These are phyloP conservation scores for Eucalyptus marginata DNA, from an alignment of 345 rosid species.

Conservation along the genomic window DNA sequence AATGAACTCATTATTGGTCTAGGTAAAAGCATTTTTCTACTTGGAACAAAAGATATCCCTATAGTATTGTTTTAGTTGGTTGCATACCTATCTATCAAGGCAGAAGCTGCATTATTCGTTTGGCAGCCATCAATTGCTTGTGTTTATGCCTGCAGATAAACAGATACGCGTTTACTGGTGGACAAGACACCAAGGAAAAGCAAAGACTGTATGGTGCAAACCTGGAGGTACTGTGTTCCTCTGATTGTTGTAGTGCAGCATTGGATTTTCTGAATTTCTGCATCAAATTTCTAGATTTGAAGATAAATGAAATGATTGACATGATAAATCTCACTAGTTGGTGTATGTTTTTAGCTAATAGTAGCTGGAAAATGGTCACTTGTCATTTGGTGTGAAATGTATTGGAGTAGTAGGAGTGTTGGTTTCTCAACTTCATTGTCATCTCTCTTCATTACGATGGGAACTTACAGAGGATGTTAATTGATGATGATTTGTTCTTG, in stretches of 20 bases:
- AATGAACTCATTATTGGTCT: neutral
- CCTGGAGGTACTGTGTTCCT: conserved; percentile 48
- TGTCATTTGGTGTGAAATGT: neutral
- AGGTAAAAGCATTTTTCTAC: accelerated
- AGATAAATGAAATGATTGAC: neutral
- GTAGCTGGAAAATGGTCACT: neutral
- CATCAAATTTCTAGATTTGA: neutral
- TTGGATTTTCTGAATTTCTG: neutral
- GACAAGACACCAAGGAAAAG: conserved; percentile 65
- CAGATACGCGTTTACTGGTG: conserved; percentile 76
- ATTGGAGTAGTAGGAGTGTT: neutral
- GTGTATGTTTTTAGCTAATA: neutral
- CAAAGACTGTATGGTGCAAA: conserved; percentile 74
- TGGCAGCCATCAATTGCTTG: neutral
- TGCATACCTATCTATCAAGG: neutral
- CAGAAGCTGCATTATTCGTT: neutral
- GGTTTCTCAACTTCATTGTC: neutral
- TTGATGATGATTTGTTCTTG: neutral
- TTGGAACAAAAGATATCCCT: neutral
- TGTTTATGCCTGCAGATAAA: conserved; percentile 37
- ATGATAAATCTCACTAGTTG: neutral
- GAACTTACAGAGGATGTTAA: neutral
- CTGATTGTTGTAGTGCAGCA: neutral
- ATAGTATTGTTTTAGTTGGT: neutral
- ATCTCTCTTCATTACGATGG: neutral